Evolutionary conservation across 176 grass and related monocot species (phyloP).

Genomic region (Avena eriantha): DNA sequence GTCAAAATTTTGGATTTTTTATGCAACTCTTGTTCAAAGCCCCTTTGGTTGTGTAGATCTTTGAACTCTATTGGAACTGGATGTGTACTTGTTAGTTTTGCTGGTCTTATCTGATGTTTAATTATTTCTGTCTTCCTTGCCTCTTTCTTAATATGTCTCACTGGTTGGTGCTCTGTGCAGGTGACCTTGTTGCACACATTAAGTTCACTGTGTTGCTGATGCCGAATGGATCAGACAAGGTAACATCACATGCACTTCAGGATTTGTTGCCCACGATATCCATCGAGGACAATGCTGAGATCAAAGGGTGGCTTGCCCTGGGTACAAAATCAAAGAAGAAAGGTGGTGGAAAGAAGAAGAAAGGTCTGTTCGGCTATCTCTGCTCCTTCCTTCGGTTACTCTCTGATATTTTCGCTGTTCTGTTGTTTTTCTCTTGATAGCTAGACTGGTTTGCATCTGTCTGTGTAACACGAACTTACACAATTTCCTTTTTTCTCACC

Average conservation of each 20-base stretch:
- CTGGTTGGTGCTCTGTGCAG: constrained; percentile 49
- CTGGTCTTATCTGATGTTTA: background rate
- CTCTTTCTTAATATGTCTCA: background rate
- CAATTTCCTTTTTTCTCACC: background rate
- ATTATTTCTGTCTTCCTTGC: background rate
- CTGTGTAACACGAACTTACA: background rate
- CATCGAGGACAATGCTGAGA: constrained; percentile 76
- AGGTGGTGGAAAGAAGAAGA: constrained; percentile 97
- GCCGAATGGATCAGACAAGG: constrained; percentile 87
- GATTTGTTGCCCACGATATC: constrained; percentile 60
- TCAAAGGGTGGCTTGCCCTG: constrained; percentile 95
- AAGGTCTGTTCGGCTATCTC: constrained; percentile 47
- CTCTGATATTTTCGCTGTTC: background rate
- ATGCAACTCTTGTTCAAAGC: background rate
- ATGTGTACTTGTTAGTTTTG: constrained; percentile 16
- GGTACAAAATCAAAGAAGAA: constrained; percentile 98
- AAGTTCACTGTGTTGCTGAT: constrained; percentile 97
- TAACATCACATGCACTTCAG: constrained; percentile 78
- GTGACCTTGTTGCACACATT: constrained; percentile 94
- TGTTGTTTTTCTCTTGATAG: background rate
- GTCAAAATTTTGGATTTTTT: background rate
- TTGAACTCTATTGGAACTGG: background rate
- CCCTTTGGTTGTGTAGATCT: background rate
- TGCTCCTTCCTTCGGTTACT: background rate
- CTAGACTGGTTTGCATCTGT: background rate